These are phyloP conservation scores for Lasiodiplodia citricola DNA, from an alignment of 2,329 filamentous ascomycete species.

Conservation along the genomic window DNA sequence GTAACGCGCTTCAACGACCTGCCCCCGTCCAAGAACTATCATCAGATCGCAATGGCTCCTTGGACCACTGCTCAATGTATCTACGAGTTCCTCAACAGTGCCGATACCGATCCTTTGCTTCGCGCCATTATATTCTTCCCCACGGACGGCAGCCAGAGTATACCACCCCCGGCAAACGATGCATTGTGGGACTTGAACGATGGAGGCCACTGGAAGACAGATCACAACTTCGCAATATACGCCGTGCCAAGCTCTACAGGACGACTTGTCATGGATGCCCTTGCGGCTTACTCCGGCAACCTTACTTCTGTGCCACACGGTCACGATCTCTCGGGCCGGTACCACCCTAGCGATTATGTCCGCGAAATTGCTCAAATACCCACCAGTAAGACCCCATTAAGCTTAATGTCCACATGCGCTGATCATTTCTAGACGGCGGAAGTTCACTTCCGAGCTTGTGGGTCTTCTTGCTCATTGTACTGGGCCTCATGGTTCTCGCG, in stretches of 20 bases:
- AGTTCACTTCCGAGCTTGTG: conserved; percentile 73
- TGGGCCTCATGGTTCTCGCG: conserved; percentile 72
- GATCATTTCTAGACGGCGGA: conserved; percentile 50
- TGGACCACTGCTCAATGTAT: conserved; percentile 82
- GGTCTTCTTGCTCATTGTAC: conserved; percentile 74
- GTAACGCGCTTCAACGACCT: conserved; percentile 76
- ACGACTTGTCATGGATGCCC: conserved; percentile 69
- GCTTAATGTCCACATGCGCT: conserved; percentile 10
- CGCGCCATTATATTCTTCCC: conserved; percentile 61
- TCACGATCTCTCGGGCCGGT: conserved; percentile 44
- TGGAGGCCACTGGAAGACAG: conserved; percentile 70
- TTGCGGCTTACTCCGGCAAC: conserved; percentile 79
- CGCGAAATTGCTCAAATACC: conserved; percentile 57
- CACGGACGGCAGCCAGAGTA: conserved; percentile 50
- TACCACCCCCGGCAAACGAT: conserved; percentile 67
- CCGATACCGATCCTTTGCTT: conserved; percentile 64
- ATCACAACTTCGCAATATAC: conserved; percentile 81
- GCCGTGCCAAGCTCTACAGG: conserved; percentile 75
- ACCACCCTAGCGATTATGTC: conserved; percentile 50
- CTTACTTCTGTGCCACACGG: conserved; percentile 57
- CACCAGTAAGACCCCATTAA: conserved; percentile 31
- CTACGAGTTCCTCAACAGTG: conserved; percentile 68
- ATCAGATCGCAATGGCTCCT: conserved; percentile 81
- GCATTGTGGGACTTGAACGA: conserved; percentile 74
- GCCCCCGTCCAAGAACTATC: conserved; percentile 66